These are phyloP conservation scores for Akanthomyces dipterigenus DNA, from an alignment of 2,329 filamentous ascomycete genomes.

Conservation along the genomic window DNA sequence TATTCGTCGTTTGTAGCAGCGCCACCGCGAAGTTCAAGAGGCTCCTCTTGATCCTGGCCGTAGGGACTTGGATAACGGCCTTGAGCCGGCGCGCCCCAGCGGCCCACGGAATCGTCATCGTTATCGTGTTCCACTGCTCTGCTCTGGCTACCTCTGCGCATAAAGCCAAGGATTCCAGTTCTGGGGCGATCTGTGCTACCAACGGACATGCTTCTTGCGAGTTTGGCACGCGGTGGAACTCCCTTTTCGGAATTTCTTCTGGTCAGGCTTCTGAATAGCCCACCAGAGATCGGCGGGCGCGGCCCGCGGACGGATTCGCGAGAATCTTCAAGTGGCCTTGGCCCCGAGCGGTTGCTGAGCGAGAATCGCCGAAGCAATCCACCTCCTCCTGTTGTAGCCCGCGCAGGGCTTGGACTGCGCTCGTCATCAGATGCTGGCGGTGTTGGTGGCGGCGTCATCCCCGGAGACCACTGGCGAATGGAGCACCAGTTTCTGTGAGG, in stretches of 20 bases:
- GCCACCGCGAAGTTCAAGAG: constrained; percentile 33
- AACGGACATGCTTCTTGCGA: constrained; percentile 56
- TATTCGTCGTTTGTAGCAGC: constrained; percentile 40
- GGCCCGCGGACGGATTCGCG: constrained; percentile 34
- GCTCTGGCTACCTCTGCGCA: constrained; percentile 33
- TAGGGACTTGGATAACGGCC: constrained; percentile 11
- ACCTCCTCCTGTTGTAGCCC: constrained; percentile 22
- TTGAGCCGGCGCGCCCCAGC: constrained; percentile 34
- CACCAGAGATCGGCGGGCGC: constrained; percentile 44
- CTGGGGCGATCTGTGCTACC: constrained; percentile 45
- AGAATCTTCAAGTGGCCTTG: constrained; percentile 30
- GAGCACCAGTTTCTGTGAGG: constrained; percentile 95
- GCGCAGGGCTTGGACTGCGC: constrained; percentile 32
- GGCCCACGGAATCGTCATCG: constrained; percentile 49
- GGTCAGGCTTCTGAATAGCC: constrained; percentile 40
- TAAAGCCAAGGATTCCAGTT: constrained; percentile 35
- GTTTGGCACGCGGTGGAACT: constrained; percentile 31
- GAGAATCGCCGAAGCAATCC: constrained; percentile 42
- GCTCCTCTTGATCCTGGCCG: constrained; percentile 15
- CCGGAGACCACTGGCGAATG: constrained; percentile 77
- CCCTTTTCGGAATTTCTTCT: constrained; percentile 28
- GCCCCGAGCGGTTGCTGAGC: constrained; percentile 28
- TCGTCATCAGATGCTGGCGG: constrained; percentile 49
- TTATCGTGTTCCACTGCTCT: constrained; percentile 13
- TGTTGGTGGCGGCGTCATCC: constrained; percentile 63